A percentile compares a stretch with the other conserved stretches of the same genome.
Evolutionary conservation across 257 asterid genomes (phyloP).

Genomic region (Plantago major): DNA sequence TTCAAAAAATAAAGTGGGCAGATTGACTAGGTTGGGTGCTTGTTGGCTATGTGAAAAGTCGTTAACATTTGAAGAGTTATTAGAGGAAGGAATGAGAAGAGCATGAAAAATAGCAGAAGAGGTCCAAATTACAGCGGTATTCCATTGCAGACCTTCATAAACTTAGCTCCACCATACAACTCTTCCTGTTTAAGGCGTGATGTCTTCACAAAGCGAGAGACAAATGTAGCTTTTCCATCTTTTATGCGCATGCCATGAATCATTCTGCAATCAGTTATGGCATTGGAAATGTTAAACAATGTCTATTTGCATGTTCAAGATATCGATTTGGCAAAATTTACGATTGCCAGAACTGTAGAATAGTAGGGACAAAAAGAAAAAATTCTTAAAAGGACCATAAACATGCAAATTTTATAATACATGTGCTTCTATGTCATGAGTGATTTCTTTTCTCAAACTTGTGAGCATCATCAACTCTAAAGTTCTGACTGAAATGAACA

Average conservation of each 20-base stretch:
- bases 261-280: conserved; percentile 48
- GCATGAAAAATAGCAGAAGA: background rate
- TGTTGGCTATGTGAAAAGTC: background rate
- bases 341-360: too few relatives aligned
- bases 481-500: background rate
- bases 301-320: too few relatives aligned
- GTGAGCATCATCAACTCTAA: background rate
- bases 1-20: background rate
- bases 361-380: too few relatives aligned
- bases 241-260: conserved; percentile 91
- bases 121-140: background rate
- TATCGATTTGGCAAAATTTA: too few relatives aligned
- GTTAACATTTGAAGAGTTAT: background rate
- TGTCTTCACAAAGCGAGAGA: conserved; percentile 90
- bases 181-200: conserved; percentile 90
- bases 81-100: background rate
- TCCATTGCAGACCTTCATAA: conserved; percentile 57
- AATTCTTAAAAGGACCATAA: background rate
- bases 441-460: background rate
- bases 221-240: conserved; percentile 93
- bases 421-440: background rate
- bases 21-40: background rate
- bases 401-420: background rate
- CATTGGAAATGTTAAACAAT: background rate
- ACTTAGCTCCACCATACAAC: conserved; percentile 69